Conservation (phyloP, 2,329 filamentous ascomycete genomes). For the Pezicula neosporulosa region DNA sequence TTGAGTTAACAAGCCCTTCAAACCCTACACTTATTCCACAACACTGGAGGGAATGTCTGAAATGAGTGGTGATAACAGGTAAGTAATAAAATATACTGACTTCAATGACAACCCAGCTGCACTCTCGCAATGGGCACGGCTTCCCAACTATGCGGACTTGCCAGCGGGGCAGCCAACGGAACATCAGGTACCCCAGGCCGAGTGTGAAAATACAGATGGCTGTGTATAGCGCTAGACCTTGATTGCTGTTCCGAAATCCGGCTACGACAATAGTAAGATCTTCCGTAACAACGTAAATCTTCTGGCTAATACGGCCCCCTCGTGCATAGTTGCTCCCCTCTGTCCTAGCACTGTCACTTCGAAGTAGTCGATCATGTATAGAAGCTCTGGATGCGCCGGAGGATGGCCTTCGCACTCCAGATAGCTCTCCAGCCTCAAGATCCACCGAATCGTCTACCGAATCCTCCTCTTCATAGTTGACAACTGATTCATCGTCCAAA, state of each 20-base stretch:
- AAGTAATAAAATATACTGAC: slow-evolving; percentile 36
- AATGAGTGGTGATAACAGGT: neutral
- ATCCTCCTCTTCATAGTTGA: slow-evolving; percentile 26
- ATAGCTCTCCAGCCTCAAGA: slow-evolving; percentile 29
- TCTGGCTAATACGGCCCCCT: slow-evolving; percentile 72
- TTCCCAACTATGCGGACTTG: slow-evolving; percentile 73
- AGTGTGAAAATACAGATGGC: slow-evolving; percentile 67
- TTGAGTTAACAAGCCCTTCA: neutral
- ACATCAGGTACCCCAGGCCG: slow-evolving; percentile 77
- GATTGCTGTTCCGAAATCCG: slow-evolving; percentile 75
- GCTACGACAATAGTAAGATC: slow-evolving; percentile 92
- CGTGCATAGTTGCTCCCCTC: slow-evolving; percentile 58
- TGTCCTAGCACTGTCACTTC: slow-evolving; percentile 68
- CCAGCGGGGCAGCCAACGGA: slow-evolving; percentile 90
- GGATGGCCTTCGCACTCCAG: slow-evolving; percentile 56
- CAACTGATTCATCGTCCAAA: slow-evolving; percentile 34
- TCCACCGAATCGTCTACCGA: slow-evolving; percentile 24
- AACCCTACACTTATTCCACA: too few relatives aligned
- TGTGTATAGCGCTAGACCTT: slow-evolving; percentile 68
- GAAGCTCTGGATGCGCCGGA: slow-evolving; percentile 57
- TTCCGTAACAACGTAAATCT: slow-evolving; percentile 89
- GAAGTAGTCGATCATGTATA: slow-evolving; percentile 62
- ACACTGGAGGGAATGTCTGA: neutral
- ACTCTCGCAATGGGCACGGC: slow-evolving; percentile 65
- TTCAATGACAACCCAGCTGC: slow-evolving; percentile 91